Conservation (phyloP, 1,284 basidiomycete genomes). For the Prillingera fragicola region DNA sequence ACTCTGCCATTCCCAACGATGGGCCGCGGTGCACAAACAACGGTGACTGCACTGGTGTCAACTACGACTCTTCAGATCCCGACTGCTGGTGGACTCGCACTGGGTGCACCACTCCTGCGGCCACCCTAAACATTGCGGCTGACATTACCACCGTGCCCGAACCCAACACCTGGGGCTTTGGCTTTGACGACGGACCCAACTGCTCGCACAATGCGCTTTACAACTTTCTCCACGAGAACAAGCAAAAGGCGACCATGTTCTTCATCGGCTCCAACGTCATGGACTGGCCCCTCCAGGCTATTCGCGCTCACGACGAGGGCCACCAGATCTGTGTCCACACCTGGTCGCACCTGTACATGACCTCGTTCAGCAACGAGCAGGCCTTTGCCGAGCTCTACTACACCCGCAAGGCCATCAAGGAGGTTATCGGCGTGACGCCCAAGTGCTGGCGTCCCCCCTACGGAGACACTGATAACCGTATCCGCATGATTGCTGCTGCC, state of each 20-base stretch:
- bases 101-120: constrained; percentile 41
- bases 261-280: constrained; percentile 53
- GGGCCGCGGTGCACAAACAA: constrained; percentile 37
- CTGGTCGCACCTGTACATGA: constrained; percentile 53
- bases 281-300: constrained; percentile 54
- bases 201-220: constrained; percentile 54
- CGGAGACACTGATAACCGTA: constrained; percentile 53
- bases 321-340: constrained; percentile 50
- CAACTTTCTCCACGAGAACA: constrained; percentile 49
- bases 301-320: constrained; percentile 49
- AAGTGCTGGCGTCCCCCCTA: constrained; percentile 52
- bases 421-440: constrained; percentile 51
- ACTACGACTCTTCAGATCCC: constrained; percentile 32
- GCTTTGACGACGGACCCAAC: constrained; percentile 53
- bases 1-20: constrained; percentile 34
- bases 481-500: constrained; percentile 51
- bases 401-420: constrained; percentile 52
- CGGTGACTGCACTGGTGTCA: constrained; percentile 35
- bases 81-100: constrained; percentile 49
- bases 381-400: constrained; percentile 57
- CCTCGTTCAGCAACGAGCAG: constrained; percentile 50
- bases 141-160: constrained; percentile 49
- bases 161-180: constrained; percentile 53
- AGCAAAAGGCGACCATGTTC: constrained; percentile 53
- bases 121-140: constrained; percentile 25